Evolutionary conservation across 148 eudicot species (phyloP), one percentile per base, ranked within the genome.

Genomic region (Dysphania ambrosioides): DNA sequence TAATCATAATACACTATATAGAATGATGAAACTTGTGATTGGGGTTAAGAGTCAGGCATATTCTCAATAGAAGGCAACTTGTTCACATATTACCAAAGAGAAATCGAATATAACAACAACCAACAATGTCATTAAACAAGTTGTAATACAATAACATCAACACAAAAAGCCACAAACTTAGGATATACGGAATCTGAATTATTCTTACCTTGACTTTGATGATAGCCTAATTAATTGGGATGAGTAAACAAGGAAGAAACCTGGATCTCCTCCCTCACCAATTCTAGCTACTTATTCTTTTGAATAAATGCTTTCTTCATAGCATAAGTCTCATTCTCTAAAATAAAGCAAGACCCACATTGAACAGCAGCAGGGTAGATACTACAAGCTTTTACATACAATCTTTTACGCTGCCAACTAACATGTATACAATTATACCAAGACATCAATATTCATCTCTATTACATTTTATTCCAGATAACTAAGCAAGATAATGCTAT

Each of bases 201-300:
- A 35, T 5, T n/a, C n/a, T n/a, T 83, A 95, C 99, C 97, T 95
- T 95, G 72, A 95, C 94, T 64, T 91, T 75, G 77, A 95, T 88
- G 36, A 95, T 88, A 75, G 99, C 96, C 86, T 95, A 96, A 83
- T 95, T 97, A 47, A 47, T 47, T 47, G 53, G 53, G 16, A 47
- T 47, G 53, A 47, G 53, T 5, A 0, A 47, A 47, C 16, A 19
- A 47, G 5, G 4, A 47, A 12, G 21, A 47, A 47, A 11, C 5
- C 13, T 47, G 53, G 53, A 47, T 47, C 53, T 13, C 18, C 16
- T 47, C 15, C 53, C 53, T 47, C 21, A 47, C 0, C 21, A 47
- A 15, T 4, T 16, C 53, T 19, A 47, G 53, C 53, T 16, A 12
- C 16, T 47, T 19, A 44, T 47, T 13, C 5, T 47, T 13, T 47